A percentile compares a stretch with the other conserved stretches of the same genome.
Evolutionary conservation across 2,329 filamentous ascomycete species (phyloP).

Genomic region (Claviceps maximensis): DNA sequence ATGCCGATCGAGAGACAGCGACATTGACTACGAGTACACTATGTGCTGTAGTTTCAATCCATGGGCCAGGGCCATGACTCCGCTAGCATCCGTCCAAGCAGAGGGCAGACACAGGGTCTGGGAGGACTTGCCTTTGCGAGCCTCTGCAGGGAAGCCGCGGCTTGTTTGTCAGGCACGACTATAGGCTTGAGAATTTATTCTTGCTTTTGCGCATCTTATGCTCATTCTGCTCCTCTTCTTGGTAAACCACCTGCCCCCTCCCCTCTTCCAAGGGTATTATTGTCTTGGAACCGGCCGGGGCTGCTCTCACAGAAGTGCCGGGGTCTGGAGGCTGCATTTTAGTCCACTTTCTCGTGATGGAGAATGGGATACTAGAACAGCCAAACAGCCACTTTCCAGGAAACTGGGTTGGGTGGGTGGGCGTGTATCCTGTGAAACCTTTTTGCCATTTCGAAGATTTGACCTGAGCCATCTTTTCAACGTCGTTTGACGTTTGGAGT

Average conservation of each 20-base stretch:
- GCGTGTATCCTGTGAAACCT: background rate
- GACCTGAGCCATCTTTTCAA: background rate
- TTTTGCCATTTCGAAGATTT: background rate
- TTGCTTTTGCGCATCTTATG: no score
- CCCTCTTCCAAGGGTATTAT: background rate
- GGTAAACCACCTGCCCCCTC: background rate
- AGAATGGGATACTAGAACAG: background rate
- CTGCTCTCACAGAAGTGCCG: background rate
- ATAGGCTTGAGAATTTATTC: background rate
- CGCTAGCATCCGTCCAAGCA: background rate
- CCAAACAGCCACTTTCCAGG: slow-evolving; percentile 2
- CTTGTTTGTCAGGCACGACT: background rate
- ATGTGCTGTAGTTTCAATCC: background rate
- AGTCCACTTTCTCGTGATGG: background rate
- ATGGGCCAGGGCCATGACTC: background rate
- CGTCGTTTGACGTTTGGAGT: background rate
- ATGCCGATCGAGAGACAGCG: background rate
- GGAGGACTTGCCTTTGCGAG: background rate
- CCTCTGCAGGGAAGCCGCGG: background rate
- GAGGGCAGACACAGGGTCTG: background rate
- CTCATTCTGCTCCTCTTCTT: background rate
- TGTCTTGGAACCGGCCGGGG: background rate
- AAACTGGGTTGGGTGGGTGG: background rate
- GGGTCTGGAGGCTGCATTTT: background rate
- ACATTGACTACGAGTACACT: background rate